Base-by-base conservation (phyloP, 805 yeast genomes). In the Citeromyces matritensis region DNA sequence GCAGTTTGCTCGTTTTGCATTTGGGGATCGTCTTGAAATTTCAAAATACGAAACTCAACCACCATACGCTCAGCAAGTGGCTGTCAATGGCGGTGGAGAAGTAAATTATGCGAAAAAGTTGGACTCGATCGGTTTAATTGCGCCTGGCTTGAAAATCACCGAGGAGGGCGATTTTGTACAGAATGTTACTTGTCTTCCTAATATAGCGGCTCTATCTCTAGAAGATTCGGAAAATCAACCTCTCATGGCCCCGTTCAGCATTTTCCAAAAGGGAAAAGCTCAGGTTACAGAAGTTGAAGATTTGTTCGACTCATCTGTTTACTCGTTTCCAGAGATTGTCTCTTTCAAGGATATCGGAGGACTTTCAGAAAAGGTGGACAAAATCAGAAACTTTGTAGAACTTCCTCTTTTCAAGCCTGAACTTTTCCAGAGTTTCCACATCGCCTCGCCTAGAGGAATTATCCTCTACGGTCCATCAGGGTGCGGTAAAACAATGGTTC, bases 391-490 rank as follows among this genome's bases (percentile, higher is more conserved):
- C 5, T 71, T 86, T 0, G 71, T 86, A 6, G 80, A 80, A 33
- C 59, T 88, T 3, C 96, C 99, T 0, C 60, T 91, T 15, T 72
- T 75, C 37, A 71, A 71, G 35, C 94, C 96, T 0, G 63, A 66
- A 5, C 53, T 84, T 23, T 88, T 86, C 43, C 63, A 75, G 6
- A 73, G 80, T 33, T 91, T 88, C 57, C 85, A 88, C n/a, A 77
- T 85, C 12, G 65, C 77, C 6, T 96, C 98, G 6, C 95, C 95
- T 9, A 62, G 95, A 15, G 97, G 97, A 27, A 81, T 91, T 1
- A 51, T 91, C 21, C 55, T 91, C n/a, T 94, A 86, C 55, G 98
- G 98, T 0, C 94, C 96, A 3, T 91, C 97, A 3, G 98, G 98
- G 3, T 88, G 96, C 0, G 98, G 98, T 32, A 88, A 88, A 49